A percentile compares a stretch with the other conserved stretches of the same genome.
phyloP scores from a whole-genome alignment of 73 alveolate species.

The Durusdinium trenchii region DNA sequence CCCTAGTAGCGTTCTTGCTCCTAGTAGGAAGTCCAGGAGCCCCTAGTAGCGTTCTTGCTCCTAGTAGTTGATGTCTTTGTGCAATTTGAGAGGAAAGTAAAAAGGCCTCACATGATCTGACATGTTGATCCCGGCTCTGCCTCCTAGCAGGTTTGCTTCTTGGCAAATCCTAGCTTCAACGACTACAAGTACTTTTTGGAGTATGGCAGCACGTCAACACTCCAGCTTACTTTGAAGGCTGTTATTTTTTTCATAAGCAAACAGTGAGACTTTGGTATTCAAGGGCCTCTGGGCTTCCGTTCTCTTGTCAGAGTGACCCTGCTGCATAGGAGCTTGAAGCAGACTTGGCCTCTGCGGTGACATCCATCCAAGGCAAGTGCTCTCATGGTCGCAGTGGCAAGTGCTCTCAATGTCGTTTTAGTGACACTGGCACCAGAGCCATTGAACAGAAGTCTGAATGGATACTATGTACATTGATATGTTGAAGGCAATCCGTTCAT shows the following conservation, averaged over 20 bases:
- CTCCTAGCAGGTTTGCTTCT: conserved; percentile 29
- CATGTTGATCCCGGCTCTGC: background rate
- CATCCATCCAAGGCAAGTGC: conserved; percentile 54
- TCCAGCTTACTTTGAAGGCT: conserved; percentile 80
- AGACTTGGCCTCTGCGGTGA: conserved; percentile 85
- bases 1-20: no score
- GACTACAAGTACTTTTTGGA: conserved; percentile 90
- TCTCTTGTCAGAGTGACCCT: background rate
- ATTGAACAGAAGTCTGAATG: background rate
- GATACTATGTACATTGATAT: no score
- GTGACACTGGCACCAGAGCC: background rate
- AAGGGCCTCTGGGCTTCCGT: background rate
- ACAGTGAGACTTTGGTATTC: background rate
- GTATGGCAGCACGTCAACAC: conserved; percentile 81
- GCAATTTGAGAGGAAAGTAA: no score
- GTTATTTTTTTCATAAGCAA: background rate
- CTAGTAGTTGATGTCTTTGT: no score
- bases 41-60: no score
- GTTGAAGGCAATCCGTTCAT: conserved; percentile 12
- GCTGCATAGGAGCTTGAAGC: conserved; percentile 63
- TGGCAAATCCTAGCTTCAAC: conserved; percentile 90
- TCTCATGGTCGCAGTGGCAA: background rate
- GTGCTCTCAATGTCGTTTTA: background rate
- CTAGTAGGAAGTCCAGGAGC: no score
- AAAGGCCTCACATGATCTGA: no score